Evolutionary conservation across 2,329 filamentous ascomycete genomes (phyloP), one percentile per base, ranked within the genome.

Genomic region (Ophiostoma quercus): DNA sequence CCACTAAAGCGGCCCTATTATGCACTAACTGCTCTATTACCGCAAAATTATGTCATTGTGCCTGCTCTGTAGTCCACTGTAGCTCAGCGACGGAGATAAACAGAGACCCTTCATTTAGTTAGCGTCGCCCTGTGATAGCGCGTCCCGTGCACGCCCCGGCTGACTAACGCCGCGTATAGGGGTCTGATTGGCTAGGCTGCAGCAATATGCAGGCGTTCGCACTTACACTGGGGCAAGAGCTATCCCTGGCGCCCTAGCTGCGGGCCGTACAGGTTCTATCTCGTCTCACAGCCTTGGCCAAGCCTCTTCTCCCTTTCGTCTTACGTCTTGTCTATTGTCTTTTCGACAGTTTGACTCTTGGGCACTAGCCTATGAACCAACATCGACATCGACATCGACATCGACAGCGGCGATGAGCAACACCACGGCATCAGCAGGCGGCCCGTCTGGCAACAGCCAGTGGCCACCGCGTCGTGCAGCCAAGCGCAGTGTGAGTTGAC

Each of bases 401-500:
- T 51, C 47, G 41, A 60, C 34, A 66, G 57, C 37, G 54, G 63
- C 74, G 75, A 70, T 79, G 80, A 79, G 77, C 77, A 75, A 78
- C 57, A 73, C 74, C 57, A 57, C 68, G 32, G 60, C 70, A 8
- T 66, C 57, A 14, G 4, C 67, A 14, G 51, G 47, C 22, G 63
- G 67, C 25, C 39, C 69, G 67, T 66, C 69, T 32, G 67, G 57
- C 66, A 75, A 73, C 73, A 74, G 77, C 74, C 74, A 74, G 69
- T 82, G 80, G 81, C 80, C 80, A 71, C 80, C 81, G 65, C 78
- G 76, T 68, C 78, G 82, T 70, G 79, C 79, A 29, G 83, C 81
- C 34, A 82, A 82, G 76, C 78, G 83, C 76, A 83, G 76, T 74
- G 83, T 84, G 75, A 71, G 81, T 76, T 14, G 66, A 2, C 16